Base-by-base conservation (phyloP, 164 flowering plant species). In the Warburgia ugandensis region DNA sequence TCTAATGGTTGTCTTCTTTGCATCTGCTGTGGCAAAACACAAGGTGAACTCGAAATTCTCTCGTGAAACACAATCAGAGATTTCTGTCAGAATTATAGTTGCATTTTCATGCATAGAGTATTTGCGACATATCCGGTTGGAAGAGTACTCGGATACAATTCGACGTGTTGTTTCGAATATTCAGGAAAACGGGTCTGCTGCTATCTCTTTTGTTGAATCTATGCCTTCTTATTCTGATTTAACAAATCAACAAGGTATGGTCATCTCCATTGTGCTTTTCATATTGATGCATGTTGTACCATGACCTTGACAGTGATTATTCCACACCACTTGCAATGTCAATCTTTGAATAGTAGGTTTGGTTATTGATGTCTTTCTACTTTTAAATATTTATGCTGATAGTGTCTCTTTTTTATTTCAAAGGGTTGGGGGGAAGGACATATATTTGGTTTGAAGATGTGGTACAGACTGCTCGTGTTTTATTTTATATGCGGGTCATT, bases 31-130 rank as follows among this genome's bases (percentile, higher is more conserved):
- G 38, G 77, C 87, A 31, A 94, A 94, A 65, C 68, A 86, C 38
- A 77, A 62, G 67, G 39, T 41, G 37, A 41, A 61, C 50, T 56
- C 89, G 23, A 75, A 70, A 33, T 58, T 49, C 45, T 33, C 76
- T 27, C 33, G 35, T 44, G 80, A 81, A 55, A 56, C 27, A 29
- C 79, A 78, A 52, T 48, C 64, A 38, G 76, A 73, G 30, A 55
- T 69, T 44, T 94, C 95, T 32, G 73, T 81, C 14, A 58, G 39
- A 36, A 72, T 86, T 54, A 58, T 89, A 46, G 59, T 80, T 54
- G 73, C 97, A n/a, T 84, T 86, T 50, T 86, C 99, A 36, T 83
- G 92, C 44, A 16, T 89, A 53, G 97, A 94, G 70, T 94, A 94
- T 71, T 83, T 89, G 49, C 69, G 97, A 12, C 78, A 81, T 22